Conservation (phyloP, 2,329 filamentous ascomycete genomes). For the Diaporthe ampelina region DNA sequence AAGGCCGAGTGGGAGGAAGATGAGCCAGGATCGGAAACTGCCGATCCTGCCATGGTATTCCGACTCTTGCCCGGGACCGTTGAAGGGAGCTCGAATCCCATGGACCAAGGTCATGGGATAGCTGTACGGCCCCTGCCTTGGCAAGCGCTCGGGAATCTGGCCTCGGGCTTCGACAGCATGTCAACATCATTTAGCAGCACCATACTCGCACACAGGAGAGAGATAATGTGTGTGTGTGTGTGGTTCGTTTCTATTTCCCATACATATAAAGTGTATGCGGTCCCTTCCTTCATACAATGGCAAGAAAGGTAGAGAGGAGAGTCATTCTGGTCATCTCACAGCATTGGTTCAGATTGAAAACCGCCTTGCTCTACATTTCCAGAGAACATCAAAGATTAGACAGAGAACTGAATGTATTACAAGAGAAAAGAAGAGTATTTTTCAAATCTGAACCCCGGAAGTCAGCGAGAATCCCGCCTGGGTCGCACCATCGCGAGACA, state of each 20-base stretch:
- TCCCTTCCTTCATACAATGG: no score
- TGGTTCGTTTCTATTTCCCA: neutral
- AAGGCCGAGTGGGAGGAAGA: neutral
- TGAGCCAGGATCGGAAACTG: neutral
- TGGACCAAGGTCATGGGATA: neutral
- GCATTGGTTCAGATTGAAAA: neutral
- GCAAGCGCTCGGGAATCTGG: neutral
- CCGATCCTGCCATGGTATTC: neutral
- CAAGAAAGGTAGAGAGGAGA: no score
- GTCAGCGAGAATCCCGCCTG: neutral
- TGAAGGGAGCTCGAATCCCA: no score
- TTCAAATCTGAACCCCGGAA: neutral
- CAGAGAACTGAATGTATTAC: slow-evolving; percentile 12
- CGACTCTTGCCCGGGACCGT: neutral
- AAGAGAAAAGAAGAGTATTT: neutral
- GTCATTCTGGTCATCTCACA: neutral
- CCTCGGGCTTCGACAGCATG: neutral
- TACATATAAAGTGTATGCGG: neutral
- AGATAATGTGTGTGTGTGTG: no score
- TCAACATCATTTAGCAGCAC: neutral
- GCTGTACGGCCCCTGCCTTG: neutral
- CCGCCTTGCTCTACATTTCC: neutral
- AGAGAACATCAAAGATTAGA: neutral
- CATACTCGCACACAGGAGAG: neutral
- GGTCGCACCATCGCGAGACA: slow-evolving; percentile 27